A percentile compares a stretch with the other conserved stretches of the same genome.
phyloP scores from a whole-genome alignment of 2,329 filamentous ascomycete species.

The Allantophomopsis lycopodina region DNA sequence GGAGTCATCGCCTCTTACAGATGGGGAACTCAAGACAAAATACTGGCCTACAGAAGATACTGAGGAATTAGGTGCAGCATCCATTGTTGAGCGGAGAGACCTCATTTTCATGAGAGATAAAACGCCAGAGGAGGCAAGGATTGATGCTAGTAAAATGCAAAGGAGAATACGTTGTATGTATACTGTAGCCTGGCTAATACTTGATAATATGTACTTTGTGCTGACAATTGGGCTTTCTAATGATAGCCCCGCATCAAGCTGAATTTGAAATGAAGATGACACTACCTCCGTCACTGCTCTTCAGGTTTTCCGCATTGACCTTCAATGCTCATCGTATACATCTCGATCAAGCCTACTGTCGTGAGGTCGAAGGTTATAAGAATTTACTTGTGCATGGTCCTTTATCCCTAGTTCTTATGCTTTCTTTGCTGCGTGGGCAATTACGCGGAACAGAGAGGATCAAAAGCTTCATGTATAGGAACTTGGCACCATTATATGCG shows the following conservation, averaged over 20 bases:
- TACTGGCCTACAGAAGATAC: slow-evolving; percentile 20
- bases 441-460: slow-evolving; percentile 28
- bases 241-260: slow-evolving; percentile 17
- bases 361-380: slow-evolving; percentile 58
- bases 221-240: too few relatives aligned
- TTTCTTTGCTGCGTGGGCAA: slow-evolving; percentile 45
- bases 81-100: slow-evolving; percentile 42
- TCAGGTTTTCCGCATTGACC: slow-evolving; percentile 80
- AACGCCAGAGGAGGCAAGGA: slow-evolving; percentile 4
- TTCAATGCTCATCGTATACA: slow-evolving; percentile 92
- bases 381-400: slow-evolving; percentile 79
- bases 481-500: slow-evolving; percentile 70
- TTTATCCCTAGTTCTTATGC: slow-evolving; percentile 62
- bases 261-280: slow-evolving; percentile 44
- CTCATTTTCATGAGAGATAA: slow-evolving; percentile 47
- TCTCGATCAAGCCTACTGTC: slow-evolving; percentile 59
- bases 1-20: background rate
- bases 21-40: slow-evolving; percentile 1
- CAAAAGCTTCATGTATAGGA: slow-evolving; percentile 58
- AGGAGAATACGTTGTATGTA: slow-evolving; percentile 11
- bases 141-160: slow-evolving; percentile 8
- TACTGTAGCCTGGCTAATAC: background rate
- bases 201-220: too few relatives aligned
- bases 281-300: slow-evolving; percentile 61
- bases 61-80: slow-evolving; percentile 18